These are phyloP conservation scores for Cercospora sojina DNA, from an alignment of 2,329 filamentous ascomycete genomes.

Conservation along the genomic window DNA sequence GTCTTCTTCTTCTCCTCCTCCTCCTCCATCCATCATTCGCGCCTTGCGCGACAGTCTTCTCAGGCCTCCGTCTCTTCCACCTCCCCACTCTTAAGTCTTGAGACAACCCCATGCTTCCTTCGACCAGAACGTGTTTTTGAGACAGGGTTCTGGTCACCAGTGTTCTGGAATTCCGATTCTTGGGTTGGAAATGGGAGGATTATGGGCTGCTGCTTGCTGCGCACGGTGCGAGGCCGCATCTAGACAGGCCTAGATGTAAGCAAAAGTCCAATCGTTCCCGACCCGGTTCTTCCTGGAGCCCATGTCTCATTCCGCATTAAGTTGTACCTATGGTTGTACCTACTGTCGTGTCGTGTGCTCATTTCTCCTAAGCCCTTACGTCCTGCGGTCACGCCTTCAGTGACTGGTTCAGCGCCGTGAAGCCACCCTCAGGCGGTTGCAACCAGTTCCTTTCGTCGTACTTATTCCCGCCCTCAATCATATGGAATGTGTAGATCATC, in stretches of 20 bases:
- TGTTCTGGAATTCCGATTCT: no score
- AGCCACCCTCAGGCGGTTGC: constrained; percentile 77
- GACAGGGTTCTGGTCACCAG: no score
- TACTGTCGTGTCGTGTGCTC: neutral
- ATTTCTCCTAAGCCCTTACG: neutral
- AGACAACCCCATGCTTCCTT: no score
- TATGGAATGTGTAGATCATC: constrained; percentile 96
- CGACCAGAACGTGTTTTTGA: no score
- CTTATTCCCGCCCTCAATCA: constrained; percentile 76
- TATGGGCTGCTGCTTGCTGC: neutral
- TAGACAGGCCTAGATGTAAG: neutral
- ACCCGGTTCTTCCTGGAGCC: neutral
- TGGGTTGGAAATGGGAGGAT: no score
- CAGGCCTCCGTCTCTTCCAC: no score
- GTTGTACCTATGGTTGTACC: neutral
- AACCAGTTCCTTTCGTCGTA: constrained; percentile 94
- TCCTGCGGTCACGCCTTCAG: neutral
- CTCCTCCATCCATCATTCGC: neutral
- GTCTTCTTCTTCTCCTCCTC: no score
- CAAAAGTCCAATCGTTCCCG: neutral
- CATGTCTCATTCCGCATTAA: neutral
- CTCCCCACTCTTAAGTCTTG: no score
- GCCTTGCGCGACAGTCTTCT: no score
- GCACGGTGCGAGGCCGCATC: neutral
- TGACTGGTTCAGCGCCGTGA: constrained; percentile 46